phyloP scores from a whole-genome alignment of 768 basidiomycete genomes.

The Fomitopsis serialis region DNA sequence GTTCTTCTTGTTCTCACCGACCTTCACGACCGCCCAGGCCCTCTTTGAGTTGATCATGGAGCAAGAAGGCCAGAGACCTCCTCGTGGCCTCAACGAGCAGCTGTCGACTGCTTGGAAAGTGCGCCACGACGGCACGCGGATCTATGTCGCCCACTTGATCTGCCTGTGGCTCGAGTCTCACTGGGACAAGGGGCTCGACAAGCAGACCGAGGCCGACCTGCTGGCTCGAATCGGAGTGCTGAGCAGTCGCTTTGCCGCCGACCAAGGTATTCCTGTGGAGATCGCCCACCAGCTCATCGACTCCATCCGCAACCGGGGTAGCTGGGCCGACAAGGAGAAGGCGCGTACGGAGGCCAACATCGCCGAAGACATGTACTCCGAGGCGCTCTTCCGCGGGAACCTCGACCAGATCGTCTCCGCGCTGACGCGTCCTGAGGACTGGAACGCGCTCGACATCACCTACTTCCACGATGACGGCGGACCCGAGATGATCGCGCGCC shows the following conservation, averaged over 20 bases:
- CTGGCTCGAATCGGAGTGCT: not conserved
- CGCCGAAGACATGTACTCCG: not conserved
- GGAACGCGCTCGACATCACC: slow-evolving; percentile 20
- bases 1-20: slow-evolving; percentile 71
- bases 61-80: slow-evolving; percentile 42
- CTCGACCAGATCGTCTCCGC: not conserved
- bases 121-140: slow-evolving; percentile 34
- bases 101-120: slow-evolving; percentile 10
- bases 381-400: not conserved
- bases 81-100: slow-evolving; percentile 17
- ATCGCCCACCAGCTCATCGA: not conserved
- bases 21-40: slow-evolving; percentile 49
- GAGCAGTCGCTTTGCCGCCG: not conserved
- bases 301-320: not conserved
- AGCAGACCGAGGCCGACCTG: not conserved
- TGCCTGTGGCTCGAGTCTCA: slow-evolving; percentile 68
- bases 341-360: not conserved
- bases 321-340: not conserved
- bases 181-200: slow-evolving; percentile 39
- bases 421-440: not conserved
- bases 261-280: not conserved
- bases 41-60: slow-evolving; percentile 38
- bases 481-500: slow-evolving; percentile 38
- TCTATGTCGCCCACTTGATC: slow-evolving; percentile 55
- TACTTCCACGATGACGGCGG: slow-evolving; percentile 33